A percentile compares a stretch with the other conserved stretches of the same genome.
These are phyloP conservation scores for Saccharomycopsis selenospora DNA, from an alignment of 805 yeast genomes.

Conservation along the genomic window DNA sequence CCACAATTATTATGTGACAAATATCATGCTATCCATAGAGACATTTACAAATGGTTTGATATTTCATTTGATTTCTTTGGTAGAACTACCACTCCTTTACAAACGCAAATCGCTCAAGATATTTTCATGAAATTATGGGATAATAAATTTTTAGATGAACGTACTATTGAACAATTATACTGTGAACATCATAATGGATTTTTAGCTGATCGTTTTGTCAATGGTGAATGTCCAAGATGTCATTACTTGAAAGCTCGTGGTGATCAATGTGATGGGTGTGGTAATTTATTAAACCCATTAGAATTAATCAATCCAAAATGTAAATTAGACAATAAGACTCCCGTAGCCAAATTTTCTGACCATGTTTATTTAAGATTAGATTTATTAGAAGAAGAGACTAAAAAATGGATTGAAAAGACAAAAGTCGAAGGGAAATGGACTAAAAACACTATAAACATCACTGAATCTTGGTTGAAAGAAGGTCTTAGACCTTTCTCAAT, in stretches of 20 bases:
- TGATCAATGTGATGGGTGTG: conserved; percentile 98
- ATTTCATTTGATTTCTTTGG: conserved; percentile 94
- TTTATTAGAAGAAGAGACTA: conserved; percentile 70
- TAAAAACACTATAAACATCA: conserved; percentile 79
- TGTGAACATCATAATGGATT: conserved; percentile 87
- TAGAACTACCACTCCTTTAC: conserved; percentile 86
- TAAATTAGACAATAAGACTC: conserved; percentile 80
- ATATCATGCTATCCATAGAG: conserved; percentile 77
- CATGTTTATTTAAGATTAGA: conserved; percentile 81
- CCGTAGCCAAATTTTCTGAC: conserved; percentile 72
- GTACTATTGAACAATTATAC: conserved; percentile 80
- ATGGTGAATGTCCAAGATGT: conserved; percentile 96
- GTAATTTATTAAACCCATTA: conserved; percentile 79
- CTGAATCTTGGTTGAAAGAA: conserved; percentile 88
- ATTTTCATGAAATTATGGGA: conserved; percentile 70
- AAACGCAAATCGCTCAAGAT: conserved; percentile 93
- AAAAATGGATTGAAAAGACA: conserved; percentile 63
- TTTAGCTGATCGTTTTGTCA: conserved; percentile 94
- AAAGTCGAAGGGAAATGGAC: conserved; percentile 82
- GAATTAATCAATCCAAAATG: conserved; percentile 94
- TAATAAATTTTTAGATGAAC: conserved; percentile 80
- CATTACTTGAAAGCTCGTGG: conserved; percentile 96
- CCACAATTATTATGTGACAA: conserved; percentile 89
- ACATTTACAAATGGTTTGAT: conserved; percentile 95
- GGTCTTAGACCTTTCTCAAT: conserved; percentile 93